Evolutionary conservation across 2,329 filamentous ascomycete genomes (phyloP).

Genomic region (Aspergillus texensis): DNA sequence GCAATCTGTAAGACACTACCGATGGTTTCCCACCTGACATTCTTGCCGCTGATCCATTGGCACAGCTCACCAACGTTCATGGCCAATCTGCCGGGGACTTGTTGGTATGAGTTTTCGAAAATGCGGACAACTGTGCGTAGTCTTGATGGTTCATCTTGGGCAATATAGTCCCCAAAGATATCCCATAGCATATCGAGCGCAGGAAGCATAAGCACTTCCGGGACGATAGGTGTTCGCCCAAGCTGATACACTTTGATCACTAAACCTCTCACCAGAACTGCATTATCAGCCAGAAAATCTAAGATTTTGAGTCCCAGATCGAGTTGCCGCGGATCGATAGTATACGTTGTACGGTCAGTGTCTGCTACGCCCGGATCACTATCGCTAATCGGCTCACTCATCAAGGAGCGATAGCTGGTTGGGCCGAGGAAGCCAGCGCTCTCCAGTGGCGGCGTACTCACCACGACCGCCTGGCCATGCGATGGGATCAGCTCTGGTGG

Average conservation of each 20-base stretch:
- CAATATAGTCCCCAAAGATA: neutral
- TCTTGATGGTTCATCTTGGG: neutral
- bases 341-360: neutral
- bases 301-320: neutral
- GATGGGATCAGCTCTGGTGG: neutral
- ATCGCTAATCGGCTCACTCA: neutral
- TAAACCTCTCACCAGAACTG: neutral
- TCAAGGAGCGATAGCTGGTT: slow-evolving; percentile 4
- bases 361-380: neutral
- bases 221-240: slow-evolving; percentile 1
- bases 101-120: neutral
- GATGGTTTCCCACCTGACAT: neutral
- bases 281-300: neutral
- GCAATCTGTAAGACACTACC: neutral
- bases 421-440: slow-evolving; percentile 6
- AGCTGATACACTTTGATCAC: neutral
- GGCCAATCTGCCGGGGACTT: neutral
- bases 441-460: slow-evolving; percentile 3
- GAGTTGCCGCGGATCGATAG: neutral
- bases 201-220: slow-evolving; percentile 3
- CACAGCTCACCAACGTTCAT: neutral
- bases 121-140: neutral
- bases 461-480: slow-evolving; percentile 1
- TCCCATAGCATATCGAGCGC: slow-evolving; percentile 4
- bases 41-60: neutral